Base-by-base conservation (phyloP, 106 monocot genomes). In the Hemerocallis citrina region DNA sequence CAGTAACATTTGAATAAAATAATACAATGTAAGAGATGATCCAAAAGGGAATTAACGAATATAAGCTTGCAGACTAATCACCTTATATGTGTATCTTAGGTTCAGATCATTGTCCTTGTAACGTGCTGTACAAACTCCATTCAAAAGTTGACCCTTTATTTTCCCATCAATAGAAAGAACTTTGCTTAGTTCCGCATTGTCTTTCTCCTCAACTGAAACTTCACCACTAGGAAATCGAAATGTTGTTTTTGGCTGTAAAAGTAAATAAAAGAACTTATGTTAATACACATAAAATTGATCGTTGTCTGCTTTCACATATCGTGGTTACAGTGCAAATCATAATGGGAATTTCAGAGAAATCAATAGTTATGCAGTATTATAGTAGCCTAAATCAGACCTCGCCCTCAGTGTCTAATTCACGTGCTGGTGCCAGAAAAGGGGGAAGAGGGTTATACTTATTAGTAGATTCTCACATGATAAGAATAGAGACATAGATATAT, bases 1-100 rank as follows among this genome's bases (percentile, higher is more conserved):
- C 8, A 63, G 37, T 54, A 11, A 51, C 28, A 28, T 25, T 51
- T 51, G 27, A 51, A 27, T 8, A 51, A 51, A 14, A 49, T 22
- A 21, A 27, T 22, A 49, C 51, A 11, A 66, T n/a, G 13, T 17
- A 8, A 71, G 32, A 33, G 11, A 61, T 12, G 41, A n/a, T 58
- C 8, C 23, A 63, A 11, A 57, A 55, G 5, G 27, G 61, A 24
- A 5, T 19, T 52, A 54, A 60, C 42, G 17, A 55, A n/a, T 40
- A 27, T 12, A 4, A 42, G n/a, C 12, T 34, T 55, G 21, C 10
- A 48, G 28, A 38, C 0, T 13, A 37, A 47, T 74, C 44, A 92
- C 98, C 98, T 92, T 98, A 58, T 85, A 98, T 48, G 65, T 73
- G 59, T 98, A 98, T 92, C 85, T 79, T 44, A 92, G 32, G 49